Conservation (phyloP, 2,329 filamentous ascomycete species). For the Aspergillus transmontanensis region DNA sequence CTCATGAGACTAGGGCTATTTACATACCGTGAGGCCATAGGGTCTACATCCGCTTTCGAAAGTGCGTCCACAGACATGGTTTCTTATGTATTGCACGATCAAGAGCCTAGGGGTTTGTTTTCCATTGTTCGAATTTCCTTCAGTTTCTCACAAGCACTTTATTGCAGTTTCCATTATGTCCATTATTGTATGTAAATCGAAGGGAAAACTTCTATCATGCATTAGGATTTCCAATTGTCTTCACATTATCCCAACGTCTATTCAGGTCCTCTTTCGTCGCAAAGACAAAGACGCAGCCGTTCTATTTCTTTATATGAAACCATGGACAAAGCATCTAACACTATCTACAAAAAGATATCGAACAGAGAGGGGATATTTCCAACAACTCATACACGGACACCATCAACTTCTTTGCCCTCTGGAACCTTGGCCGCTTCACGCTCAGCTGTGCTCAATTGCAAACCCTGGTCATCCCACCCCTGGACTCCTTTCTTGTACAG, state of each 20-base stretch:
- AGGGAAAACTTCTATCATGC: not conserved
- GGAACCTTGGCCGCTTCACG: constrained; percentile 37
- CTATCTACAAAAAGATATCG: constrained; percentile 2
- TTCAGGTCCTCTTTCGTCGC: not conserved
- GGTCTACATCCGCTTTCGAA: not conserved
- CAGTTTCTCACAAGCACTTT: not conserved
- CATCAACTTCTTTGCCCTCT: constrained; percentile 35
- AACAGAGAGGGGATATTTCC: not conserved
- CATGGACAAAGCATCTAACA: not conserved
- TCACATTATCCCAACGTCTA: not conserved
- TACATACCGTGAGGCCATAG: not conserved
- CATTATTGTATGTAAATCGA: not conserved
- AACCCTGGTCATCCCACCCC: constrained; percentile 47
- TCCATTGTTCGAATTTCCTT: not conserved
- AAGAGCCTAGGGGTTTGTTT: not conserved
- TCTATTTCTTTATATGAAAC: not conserved
- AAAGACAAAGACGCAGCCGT: not conserved
- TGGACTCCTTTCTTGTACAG: constrained; percentile 44
- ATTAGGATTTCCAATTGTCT: not conserved
- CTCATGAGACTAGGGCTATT: not conserved
- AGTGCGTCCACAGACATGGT: too few relatives aligned
- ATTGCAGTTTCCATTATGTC: not conserved
- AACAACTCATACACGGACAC: constrained; percentile 24
- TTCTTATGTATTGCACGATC: not conserved
- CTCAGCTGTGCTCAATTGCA: constrained; percentile 41